Evolutionary conservation across 345 rosid species (phyloP).

Genomic region (Rhodamnia argentea): DNA sequence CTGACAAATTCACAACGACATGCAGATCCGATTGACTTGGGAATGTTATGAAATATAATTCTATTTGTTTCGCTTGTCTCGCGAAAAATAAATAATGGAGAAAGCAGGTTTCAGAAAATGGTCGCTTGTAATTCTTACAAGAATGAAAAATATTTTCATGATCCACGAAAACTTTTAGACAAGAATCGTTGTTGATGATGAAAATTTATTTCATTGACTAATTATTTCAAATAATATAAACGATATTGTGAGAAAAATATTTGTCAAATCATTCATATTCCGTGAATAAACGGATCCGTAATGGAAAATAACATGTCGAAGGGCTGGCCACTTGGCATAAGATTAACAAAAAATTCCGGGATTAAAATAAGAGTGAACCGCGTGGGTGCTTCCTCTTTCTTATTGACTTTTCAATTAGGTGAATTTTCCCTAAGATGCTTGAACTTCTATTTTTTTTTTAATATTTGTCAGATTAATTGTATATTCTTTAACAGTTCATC

Average conservation of each 20-base stretch:
- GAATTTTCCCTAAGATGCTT: background rate
- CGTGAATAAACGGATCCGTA: background rate
- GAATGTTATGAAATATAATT: background rate
- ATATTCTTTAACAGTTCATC: background rate
- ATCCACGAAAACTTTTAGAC: background rate
- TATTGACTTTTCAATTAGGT: background rate
- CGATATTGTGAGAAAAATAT: background rate
- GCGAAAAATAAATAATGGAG: no score
- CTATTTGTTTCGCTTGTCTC: background rate
- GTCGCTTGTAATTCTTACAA: fast-evolving
- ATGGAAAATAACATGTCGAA: fast-evolving
- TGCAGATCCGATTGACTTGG: background rate
- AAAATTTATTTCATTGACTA: background rate
- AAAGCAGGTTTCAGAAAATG: background rate
- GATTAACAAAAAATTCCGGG: background rate
- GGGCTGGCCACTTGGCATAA: background rate
- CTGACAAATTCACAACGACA: background rate
- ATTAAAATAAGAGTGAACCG: background rate
- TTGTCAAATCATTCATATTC: background rate
- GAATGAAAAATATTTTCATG: background rate
- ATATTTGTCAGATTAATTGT: background rate
- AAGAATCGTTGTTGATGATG: fast-evolving
- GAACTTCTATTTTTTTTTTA: background rate
- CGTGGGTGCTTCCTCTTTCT: background rate
- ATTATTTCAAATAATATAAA: background rate